Percentiles rank a stretch among this genome's conserved stretches.
Conservation (phyloP, 495 filamentous ascomycete species). For the Terfezia claveryi region DNA sequence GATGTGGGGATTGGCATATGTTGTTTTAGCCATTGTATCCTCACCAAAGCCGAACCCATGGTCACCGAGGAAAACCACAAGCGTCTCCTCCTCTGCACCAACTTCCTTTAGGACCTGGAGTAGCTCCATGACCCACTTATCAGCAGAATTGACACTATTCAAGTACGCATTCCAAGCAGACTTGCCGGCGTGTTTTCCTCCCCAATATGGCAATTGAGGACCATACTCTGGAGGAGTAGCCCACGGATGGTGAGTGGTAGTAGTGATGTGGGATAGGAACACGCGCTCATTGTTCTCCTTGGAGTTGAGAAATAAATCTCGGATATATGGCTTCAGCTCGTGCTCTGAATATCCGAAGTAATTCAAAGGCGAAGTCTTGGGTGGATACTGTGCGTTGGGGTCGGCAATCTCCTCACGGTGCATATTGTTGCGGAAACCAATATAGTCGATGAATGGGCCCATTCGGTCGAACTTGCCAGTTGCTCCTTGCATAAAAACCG, state of each 20-base stretch:
- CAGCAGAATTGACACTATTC: conserved; percentile 25
- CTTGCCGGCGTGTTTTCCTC: conserved; percentile 12
- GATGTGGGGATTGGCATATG: conserved; percentile 30
- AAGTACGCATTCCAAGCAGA: conserved; percentile 21
- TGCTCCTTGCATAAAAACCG: conserved; percentile 27
- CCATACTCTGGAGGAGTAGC: conserved; percentile 21
- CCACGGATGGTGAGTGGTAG: conserved; percentile 29
- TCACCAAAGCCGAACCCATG: conserved; percentile 28
- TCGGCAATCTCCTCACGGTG: conserved; percentile 20
- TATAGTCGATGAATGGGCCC: conserved; percentile 20
- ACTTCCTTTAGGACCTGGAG: conserved; percentile 26
- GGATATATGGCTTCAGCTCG: conserved; percentile 24
- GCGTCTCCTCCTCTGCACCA: conserved; percentile 29
- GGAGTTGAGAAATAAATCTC: conserved; percentile 24
- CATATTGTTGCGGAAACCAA: conserved; percentile 24
- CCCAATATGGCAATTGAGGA: conserved; percentile 21
- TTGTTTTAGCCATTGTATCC: conserved; percentile 24
- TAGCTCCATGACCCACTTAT: conserved; percentile 27
- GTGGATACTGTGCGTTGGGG: conserved; percentile 17
- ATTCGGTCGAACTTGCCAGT: conserved; percentile 28
- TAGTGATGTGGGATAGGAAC: conserved; percentile 28
- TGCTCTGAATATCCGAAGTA: conserved; percentile 30
- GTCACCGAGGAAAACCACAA: conserved; percentile 30
- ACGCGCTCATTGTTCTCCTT: conserved; percentile 25
- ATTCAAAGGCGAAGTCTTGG: conserved; percentile 21